Base-by-base conservation (phyloP, 2,329 filamentous ascomycete genomes). In the Xylariaceae sp. region DNA sequence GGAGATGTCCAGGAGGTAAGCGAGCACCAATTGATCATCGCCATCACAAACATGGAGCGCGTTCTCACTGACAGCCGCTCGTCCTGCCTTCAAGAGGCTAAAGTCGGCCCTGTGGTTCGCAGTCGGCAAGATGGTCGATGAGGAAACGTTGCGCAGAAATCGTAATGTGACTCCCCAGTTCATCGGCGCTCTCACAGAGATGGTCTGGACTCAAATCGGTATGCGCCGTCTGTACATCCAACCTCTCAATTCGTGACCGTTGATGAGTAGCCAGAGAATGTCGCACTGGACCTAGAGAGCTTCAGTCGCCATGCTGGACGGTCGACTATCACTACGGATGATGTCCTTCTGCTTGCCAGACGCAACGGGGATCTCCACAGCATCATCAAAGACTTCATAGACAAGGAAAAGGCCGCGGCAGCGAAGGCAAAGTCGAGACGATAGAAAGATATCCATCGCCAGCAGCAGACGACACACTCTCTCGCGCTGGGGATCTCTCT, bases 81-180 rank as follows among this genome's bases (percentile, higher is more conserved):
- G 17, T 9, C 53, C 15, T 56, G 4, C 34, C 34, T 3, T 48
- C 18, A 96, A 51, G 88, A 86, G 88, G 64, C 83, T 94, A 68
- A 95, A 95, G 78, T 86, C 89, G 42, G 88, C 89, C 11, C 83
- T 96, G 23, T 96, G 91, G 91, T 88, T 88, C 70, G 84, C 87
- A 23, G 84, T 96, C 61, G 90, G 90, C 65, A 89, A 91, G 72
- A 93, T 95, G 61, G 89, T 96, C 64, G 93, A 97, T 72, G 87
- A 93, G 65, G 88, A 96, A 71, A 88, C 86, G 15, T 77, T 91
- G 35, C 80, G 82, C 58, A 79, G 87, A 34, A 85, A 89, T 70
- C 82, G 90, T 64, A 97, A 96, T 73, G 90, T 92, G 5, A 96
- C 93, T 30, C 90, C 90, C 1, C 91, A 96, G 70, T 96, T 95